Conservation (phyloP, 2,329 filamentous ascomycete species). For the Teratosphaeria zuluensis region DNA sequence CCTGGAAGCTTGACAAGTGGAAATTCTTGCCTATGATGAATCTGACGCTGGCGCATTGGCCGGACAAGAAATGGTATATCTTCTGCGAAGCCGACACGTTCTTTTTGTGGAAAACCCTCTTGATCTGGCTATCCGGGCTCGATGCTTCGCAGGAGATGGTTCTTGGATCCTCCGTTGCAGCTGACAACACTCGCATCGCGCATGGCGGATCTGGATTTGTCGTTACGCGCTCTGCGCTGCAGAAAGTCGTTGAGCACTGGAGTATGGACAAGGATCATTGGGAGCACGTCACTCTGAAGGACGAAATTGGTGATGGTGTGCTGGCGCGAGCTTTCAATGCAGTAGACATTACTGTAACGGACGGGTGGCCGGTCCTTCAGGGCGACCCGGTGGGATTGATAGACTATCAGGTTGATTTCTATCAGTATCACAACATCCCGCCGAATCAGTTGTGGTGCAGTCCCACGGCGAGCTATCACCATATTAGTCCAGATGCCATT, state of each 20-base stretch:
- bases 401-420: constrained; percentile 22
- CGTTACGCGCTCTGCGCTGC: constrained; percentile 31
- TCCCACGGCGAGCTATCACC: constrained; percentile 30
- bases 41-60: constrained; percentile 25
- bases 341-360: constrained; percentile 34
- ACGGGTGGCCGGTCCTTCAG: constrained; percentile 34
- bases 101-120: constrained; percentile 43
- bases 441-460: constrained; percentile 32
- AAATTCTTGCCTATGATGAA: constrained; percentile 46
- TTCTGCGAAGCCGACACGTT: constrained; percentile 53
- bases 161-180: constrained; percentile 45
- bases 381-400: constrained; percentile 32
- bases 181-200: constrained; percentile 30
- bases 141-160: constrained; percentile 42
- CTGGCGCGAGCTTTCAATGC: constrained; percentile 39
- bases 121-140: constrained; percentile 44
- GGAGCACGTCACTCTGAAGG: constrained; percentile 33
- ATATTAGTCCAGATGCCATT: constrained; percentile 18
- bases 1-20: constrained; percentile 37
- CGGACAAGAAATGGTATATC: constrained; percentile 47
- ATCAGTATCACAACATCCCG: constrained; percentile 1
- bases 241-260: constrained; percentile 28
- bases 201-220: constrained; percentile 36
- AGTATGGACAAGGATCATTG: constrained; percentile 30
- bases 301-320: constrained; percentile 47